phyloP scores from a whole-genome alignment of 306 rosid species.

The Senna siamea region DNA sequence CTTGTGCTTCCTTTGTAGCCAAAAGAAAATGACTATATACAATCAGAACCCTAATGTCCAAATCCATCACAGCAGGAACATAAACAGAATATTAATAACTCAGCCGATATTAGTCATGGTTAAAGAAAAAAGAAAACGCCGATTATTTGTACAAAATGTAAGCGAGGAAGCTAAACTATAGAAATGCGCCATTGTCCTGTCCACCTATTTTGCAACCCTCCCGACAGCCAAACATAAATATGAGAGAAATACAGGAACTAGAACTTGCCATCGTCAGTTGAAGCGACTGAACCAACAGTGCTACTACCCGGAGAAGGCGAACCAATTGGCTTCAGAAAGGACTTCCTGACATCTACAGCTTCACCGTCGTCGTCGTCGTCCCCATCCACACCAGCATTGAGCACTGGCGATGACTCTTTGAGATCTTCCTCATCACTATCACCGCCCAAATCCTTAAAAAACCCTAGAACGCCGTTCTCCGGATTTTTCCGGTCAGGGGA shows the following conservation, averaged over 20 bases:
- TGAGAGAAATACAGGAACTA: not conserved
- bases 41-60: not conserved
- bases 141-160: not conserved
- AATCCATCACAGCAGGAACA: not conserved
- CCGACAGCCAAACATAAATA: not conserved
- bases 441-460: slow-evolving; percentile 63
- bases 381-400: slow-evolving; percentile 38
- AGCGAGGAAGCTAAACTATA: not conserved
- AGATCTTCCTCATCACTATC: slow-evolving; percentile 53
- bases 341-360: slow-evolving; percentile 27
- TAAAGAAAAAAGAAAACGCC: not conserved
- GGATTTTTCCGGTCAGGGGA: not conserved
- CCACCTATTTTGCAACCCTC: not conserved
- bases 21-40: not conserved
- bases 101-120: not conserved
- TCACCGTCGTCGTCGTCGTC: slow-evolving; percentile 34
- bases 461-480: slow-evolving; percentile 45
- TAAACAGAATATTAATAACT: not conserved
- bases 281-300: slow-evolving; percentile 33
- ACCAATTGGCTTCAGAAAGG: slow-evolving; percentile 45
- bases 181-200: slow-evolving; percentile 19
- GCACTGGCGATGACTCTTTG: slow-evolving; percentile 32
- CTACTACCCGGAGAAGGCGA: slow-evolving; percentile 52
- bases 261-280: slow-evolving; percentile 42
- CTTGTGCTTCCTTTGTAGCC: no score